Base-by-base conservation (phyloP, 805 yeast genomes). In the Candida broadrunensis region DNA sequence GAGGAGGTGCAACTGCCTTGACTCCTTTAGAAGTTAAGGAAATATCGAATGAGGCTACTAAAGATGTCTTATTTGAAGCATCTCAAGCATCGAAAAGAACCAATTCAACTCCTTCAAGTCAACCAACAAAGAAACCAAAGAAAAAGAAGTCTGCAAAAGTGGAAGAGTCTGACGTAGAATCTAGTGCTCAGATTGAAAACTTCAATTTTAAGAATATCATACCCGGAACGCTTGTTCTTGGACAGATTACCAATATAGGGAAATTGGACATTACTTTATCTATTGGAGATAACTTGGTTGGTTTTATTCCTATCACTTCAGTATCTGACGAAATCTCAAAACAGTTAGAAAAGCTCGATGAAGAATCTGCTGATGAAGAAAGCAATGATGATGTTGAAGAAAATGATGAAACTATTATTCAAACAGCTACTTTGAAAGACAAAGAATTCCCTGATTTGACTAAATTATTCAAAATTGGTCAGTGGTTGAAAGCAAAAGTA, bases 1-100 rank as follows among this genome's bases (percentile, higher is more conserved):
- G 99, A 80, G 99, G 99, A 52, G 99, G 99, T 37, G 80, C 84
- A 11, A 78, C 91, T 20, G 87, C 81, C 19, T 75, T 93, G 55
- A 79, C 96, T 3, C 89, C 98, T 5, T 68, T 93, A 49, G 99
- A 93, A 65, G 81, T 88, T 50, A 89, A 88, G 60, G 93, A 88
- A 58, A 91, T 91, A 38, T 83, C 96, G 31, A 89, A 88, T 58
- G 95, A 91, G 63, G 99, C 91, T 36, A 82, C 90, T 17, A 79
- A 78, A 47, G 99, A 93, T 65, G 93, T 87, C 31, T 68, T 90
- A 37, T 86, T 87, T 47, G 91, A 80, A 67, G 64, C 72, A 60
- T 66, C 76, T 58, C 43, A 49, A 26, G 44, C 58, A n/a, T 41
- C 54, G 20, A 61, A 64, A 38, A 56, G 71, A 43, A 37, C 58